Base-by-base conservation (phyloP, 2,329 filamentous ascomycete genomes). In the Aschersonia sp. region DNA sequence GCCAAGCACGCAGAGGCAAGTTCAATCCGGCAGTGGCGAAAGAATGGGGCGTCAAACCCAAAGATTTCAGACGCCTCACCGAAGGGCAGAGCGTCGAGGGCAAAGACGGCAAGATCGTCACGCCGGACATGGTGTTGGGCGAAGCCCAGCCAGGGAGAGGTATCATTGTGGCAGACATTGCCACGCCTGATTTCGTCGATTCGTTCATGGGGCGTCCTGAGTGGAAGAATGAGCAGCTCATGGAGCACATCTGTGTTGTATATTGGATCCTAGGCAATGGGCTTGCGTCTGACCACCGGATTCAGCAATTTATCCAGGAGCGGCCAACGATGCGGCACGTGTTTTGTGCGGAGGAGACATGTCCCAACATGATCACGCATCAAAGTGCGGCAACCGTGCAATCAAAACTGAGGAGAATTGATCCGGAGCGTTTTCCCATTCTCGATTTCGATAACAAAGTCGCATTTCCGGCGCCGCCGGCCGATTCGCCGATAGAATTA, bases 81-180 rank as follows among this genome's bases (percentile, higher is more conserved):
- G 60, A 58, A 1, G 87, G 88, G 2, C 54, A 81, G 52, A 79
- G 63, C 44, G 79, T 92, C 1, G 65, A 69, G 47, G 79, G 78
- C 30, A 67, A 71, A 11, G 75, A 83, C 55, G 88, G 87, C 5
- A 71, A 69, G 6, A 75, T 73, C 0, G 77, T 98, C 32, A 92
- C 83, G 0, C 83, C 90, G 1, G 85, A 92, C 0, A 92, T 94
- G 82, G 88, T 97, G 1, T 59, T 98, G 46, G 87, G 76, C 1
- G 69, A 80, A 9, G 65, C 73, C 4, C 73, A 79, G 48, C 71
- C 75, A 5, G 88, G 88, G 9, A 76, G 72, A 48, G 89, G 87
- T 2, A 72, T 95, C 53, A 83, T 85, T 7, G 71, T 98, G 6
- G 69, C 94, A 41, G 89, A 97, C 55, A 63, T 98, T 6, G 86